A percentile compares a stretch with the other conserved stretches of the same genome.
phyloP scores from a whole-genome alignment of 176 grass and related monocot genomes.

The Phoenix roebelenii region DNA sequence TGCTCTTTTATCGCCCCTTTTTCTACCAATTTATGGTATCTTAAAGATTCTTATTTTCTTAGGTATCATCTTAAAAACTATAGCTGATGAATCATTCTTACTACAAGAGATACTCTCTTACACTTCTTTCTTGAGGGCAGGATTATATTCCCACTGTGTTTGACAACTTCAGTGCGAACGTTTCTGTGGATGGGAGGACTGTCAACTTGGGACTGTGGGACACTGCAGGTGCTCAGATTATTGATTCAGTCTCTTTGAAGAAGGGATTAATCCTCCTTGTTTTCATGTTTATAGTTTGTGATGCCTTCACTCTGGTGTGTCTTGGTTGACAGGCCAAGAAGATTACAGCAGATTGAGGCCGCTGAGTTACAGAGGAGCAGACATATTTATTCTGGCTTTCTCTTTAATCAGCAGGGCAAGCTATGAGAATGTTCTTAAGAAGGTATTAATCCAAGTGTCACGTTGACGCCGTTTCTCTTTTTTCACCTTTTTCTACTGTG shows the following conservation, averaged over 20 bases:
- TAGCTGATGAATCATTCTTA: too few relatives aligned
- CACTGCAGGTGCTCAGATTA: conserved; percentile 25
- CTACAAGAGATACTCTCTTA: too few relatives aligned
- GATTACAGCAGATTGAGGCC: conserved; percentile 94
- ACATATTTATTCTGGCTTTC: conserved; percentile 84
- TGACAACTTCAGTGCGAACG: conserved; percentile 49
- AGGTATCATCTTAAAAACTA: too few relatives aligned
- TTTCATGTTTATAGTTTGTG: not conserved
- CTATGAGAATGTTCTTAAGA: conserved; percentile 94
- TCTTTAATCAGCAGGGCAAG: conserved; percentile 87
- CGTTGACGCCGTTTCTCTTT: not conserved
- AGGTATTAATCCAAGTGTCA: conserved; percentile 26
- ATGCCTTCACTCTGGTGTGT: conserved; percentile 1
- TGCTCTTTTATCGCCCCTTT: too few relatives aligned
- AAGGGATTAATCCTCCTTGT: not conserved
- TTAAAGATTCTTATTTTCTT: too few relatives aligned
- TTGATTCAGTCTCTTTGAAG: too few relatives aligned
- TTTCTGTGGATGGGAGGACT: conserved; percentile 31
- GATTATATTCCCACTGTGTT: conserved; percentile 43
- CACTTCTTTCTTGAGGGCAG: conserved; percentile 13
- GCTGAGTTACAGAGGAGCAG: conserved; percentile 84
- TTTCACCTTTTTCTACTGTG: not conserved
- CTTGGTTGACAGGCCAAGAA: conserved; percentile 55
- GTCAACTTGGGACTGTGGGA: conserved; percentile 38
- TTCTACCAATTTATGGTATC: too few relatives aligned